Base-by-base conservation (phyloP, 345 rosid species). In the Eucalyptus sideroxylon region DNA sequence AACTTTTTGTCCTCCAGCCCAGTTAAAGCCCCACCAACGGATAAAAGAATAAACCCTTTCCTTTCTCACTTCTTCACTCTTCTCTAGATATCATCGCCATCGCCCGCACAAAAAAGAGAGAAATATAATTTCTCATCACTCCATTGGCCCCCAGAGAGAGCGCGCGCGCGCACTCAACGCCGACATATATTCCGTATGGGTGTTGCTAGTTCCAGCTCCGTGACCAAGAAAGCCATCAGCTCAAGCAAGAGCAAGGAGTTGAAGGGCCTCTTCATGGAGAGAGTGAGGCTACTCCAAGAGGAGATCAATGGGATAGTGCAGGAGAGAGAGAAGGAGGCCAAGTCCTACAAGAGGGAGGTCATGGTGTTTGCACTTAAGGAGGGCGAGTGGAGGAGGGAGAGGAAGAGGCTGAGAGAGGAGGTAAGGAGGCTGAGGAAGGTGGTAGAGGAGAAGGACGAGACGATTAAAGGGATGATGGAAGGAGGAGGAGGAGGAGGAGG, bases 371-470 rank as follows among this genome's bases (percentile, higher is more conserved):
- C 96, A 9, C 90, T 94, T 49, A 94, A 93, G 86, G 96, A 95
- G 86, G 95, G 89, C 14, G 97, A 96, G 92, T 95, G 99, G 99
- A 92, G 92, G 89, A 94, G 90, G 86, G 97, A 97, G 93, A 95
- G 93, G 91, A 95, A 91, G 95, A 94, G 87, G 89, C 93, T 96
- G 12, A 93, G 93, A 89, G 98, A 94, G 87, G 96, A 95, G 86
- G 95, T 93, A 88, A 95, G 91, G 94, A 93, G 91, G 87, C 87
- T 97, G 88, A 94, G 91, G 93, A 88, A 65, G 89, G 34, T 26
- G 51, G 31, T 50, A 23, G 59, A 42, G 56, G 80, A 31, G 21
- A 53, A 27, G 88, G 13, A 37, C 89, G 21, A 44, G 91, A 65
- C 62, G 91, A 91, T 3, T 55, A 87, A 8, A 67, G 27, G 4